Base-by-base conservation (phyloP, 805 yeast species). In the Zygosaccharomyces bailii region DNA sequence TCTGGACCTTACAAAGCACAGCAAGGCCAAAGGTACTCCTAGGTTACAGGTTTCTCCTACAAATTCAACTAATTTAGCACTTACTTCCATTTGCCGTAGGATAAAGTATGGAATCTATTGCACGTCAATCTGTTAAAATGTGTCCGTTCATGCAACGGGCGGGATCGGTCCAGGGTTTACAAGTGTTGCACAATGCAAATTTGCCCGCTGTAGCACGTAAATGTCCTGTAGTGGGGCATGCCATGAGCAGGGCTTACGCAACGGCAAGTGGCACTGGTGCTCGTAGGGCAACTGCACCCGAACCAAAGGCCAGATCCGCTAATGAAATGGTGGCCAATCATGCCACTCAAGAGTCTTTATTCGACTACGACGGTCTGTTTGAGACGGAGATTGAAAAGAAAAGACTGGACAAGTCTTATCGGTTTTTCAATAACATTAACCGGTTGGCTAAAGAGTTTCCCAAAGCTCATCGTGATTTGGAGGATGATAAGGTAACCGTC, bases 351-450 rank as follows among this genome's bases (percentile, higher is more conserved):
- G 87, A 81, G 49, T 38, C 66, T 2, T 37, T 75, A 1, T 88
- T 83, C 66, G 91, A 86, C 64, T 90, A 81, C 66, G 74, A 79
- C 40, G 86, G 86, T 2, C 74, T 79, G 53, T 80, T 88, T 62
- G 75, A 76, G 46, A 64, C 66, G 38, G 93, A 89, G 57, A 71
- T 93, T 49, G 65, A 72, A 46, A 77, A 76, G 61, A 93, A 93
- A 71, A 80, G 95, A 64, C 55, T 70, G 39, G 99, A 93, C 72
- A 87, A 86, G 66, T 88, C 97, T 17, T 93, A 93, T 70, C 84
- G 99, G 58, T 91, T 78, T 67, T 93, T 93, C 77, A 93, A 93
- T 78, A 93, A 93, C 74, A 89, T 93, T 72, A 93, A 93, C 74
- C 82, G 99, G 56, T 75, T 93, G 56, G 98, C 98, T 38, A 74